Base-by-base conservation (phyloP, 768 basidiomycete species). In the Auriscalpium microsporum region DNA sequence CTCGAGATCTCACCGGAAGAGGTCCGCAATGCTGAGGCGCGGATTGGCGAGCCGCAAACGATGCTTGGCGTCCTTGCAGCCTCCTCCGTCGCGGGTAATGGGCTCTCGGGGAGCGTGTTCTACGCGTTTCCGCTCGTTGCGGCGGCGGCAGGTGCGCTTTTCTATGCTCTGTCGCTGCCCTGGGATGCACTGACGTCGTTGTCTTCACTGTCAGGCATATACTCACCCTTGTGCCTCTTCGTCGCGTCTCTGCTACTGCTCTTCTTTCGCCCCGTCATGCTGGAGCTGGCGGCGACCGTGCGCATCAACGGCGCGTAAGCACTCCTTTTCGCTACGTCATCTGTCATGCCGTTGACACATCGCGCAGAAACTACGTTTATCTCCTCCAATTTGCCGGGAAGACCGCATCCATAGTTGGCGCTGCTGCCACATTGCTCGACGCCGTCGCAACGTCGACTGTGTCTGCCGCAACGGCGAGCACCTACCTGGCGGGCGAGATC, bases 211-310 rank as follows among this genome's bases (percentile, higher is more conserved):
- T n/a, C 33, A 61, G 60, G 58, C 17, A 37, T 60, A 52, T 62
- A 60, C 17, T 59, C 58, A 21, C 60, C 60, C 8, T 49, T 62
- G n/a, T 62, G 60, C 50, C 40, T 62, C n/a, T 14, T 62, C 1
- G 57, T 59, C 35, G 48, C 60, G 19, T 56, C 54, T 1, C 37
- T 62, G 2, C 58, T 62, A 13, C 58, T 62, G 9, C 23, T 60
- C 8, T 52, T 62, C 16, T 62, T 62, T 28, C 60, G 19, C 42
- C 59, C 37, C n/a, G 23, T 45, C 23, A 38, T 49, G 50, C 3
- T 55, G 8, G 54, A 55, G 35, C 11, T 55, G n/a, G 37, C 47
- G 8, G 37, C 54, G 13, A 36, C 54, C 11, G 48, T 49, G 10
- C 54, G 42, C 37, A 8, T 55, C 28, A 55, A 55, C 17, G 54